Percentiles rank a stretch among this genome's conserved stretches.
These are phyloP conservation scores for Fusarium algeriense DNA, from an alignment of 2,329 filamentous ascomycete species.

Conservation along the genomic window DNA sequence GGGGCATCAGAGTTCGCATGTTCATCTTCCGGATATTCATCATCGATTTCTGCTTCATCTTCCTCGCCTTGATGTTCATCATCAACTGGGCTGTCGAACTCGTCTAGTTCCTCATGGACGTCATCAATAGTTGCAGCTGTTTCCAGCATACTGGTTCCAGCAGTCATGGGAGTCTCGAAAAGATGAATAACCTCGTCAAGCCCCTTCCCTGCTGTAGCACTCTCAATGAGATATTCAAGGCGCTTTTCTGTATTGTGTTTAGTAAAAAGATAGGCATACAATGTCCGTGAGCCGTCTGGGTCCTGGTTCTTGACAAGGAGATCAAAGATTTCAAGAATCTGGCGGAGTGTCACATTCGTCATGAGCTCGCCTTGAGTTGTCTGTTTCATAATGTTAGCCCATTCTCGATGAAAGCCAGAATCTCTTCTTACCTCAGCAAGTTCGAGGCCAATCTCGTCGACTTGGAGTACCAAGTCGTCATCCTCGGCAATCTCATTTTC, in stretches of 20 bases:
- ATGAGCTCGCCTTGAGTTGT: constrained; percentile 53
- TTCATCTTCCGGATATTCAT: constrained; percentile 41
- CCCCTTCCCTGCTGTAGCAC: constrained; percentile 56
- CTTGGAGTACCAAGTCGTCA: constrained; percentile 64
- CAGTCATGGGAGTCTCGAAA: constrained; percentile 50
- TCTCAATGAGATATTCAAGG: constrained; percentile 57
- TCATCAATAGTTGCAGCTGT: constrained; percentile 33
- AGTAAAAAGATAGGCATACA: constrained; percentile 59
- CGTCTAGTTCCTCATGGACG: constrained; percentile 42
- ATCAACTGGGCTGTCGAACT: constrained; percentile 44
- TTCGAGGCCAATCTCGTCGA: constrained; percentile 66
- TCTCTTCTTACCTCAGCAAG: constrained; percentile 61
- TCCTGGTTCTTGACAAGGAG: constrained; percentile 60
- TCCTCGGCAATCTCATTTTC: constrained; percentile 58
- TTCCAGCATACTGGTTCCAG: constrained; percentile 29
- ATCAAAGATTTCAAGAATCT: constrained; percentile 59
- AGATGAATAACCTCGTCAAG: constrained; percentile 57
- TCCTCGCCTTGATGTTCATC: constrained; percentile 33
- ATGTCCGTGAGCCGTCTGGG: constrained; percentile 52
- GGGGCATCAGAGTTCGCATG: not conserved
- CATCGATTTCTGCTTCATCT: constrained; percentile 25
- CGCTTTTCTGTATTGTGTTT: constrained; percentile 56
- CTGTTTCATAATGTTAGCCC: constrained; percentile 50
- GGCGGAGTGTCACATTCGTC: constrained; percentile 54
- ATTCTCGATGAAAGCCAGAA: not conserved